Evolutionary conservation across 2,329 filamentous ascomycete species (phyloP).

Genomic region (Trichoderma sp.): DNA sequence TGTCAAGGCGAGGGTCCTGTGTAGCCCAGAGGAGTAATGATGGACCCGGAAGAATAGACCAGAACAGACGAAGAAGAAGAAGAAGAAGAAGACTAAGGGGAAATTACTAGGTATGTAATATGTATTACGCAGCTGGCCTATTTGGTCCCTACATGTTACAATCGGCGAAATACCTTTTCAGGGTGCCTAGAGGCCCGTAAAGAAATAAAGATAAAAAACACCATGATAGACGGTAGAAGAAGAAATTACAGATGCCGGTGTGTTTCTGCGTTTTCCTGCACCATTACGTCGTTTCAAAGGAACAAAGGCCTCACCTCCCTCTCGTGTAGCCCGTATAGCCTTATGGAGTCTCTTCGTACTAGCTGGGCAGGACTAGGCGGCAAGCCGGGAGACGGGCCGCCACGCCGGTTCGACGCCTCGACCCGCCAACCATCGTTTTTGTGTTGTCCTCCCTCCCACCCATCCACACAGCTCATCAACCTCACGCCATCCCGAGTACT

Average conservation of each 20-base stretch:
- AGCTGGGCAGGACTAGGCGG: neutral
- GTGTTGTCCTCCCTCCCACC: neutral
- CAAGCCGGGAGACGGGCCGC: constrained; percentile 19
- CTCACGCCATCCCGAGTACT: too few species aligned
- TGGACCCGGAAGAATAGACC: too few species aligned
- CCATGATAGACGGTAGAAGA: neutral
- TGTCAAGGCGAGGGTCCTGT: constrained; percentile 66
- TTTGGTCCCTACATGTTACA: neutral
- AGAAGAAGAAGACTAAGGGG: too few species aligned
- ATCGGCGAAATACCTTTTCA: too few species aligned
- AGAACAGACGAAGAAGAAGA: neutral
- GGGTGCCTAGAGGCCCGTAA: too few species aligned
- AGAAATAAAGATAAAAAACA: neutral
- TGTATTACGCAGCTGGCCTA: neutral
- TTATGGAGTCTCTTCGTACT: neutral
- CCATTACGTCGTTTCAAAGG: constrained; percentile 4
- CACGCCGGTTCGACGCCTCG: neutral
- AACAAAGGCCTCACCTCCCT: neutral
- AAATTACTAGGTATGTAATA: too few species aligned
- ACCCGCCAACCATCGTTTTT: neutral
- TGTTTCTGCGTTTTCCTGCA: neutral
- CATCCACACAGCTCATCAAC: neutral
- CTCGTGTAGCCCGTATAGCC: neutral
- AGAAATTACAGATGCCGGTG: neutral
- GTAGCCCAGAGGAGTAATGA: constrained; percentile 47